phyloP scores from a whole-genome alignment of 2,329 filamentous ascomycete genomes.

The Aciculosporium take region DNA sequence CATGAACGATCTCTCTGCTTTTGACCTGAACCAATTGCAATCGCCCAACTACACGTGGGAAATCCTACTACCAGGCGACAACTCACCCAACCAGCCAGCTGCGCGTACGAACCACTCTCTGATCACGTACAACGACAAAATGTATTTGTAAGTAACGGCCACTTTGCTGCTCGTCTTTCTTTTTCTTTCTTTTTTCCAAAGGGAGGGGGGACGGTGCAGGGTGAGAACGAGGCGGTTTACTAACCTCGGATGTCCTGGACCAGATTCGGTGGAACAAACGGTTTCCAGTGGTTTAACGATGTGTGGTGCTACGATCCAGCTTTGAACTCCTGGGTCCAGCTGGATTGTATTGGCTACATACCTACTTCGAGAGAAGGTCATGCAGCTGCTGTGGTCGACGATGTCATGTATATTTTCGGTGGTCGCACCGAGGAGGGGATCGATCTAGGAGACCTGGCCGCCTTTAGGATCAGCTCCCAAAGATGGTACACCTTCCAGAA shows the following conservation, averaged over 20 bases:
- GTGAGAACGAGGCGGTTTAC: background rate
- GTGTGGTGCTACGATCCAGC: conserved; percentile 91
- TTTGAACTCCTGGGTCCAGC: conserved; percentile 68
- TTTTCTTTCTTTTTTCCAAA: too few relatives aligned
- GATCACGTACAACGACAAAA: conserved; percentile 80
- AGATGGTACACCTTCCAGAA: conserved; percentile 99
- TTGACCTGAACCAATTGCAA: conserved; percentile 90
- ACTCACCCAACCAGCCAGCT: conserved; percentile 52
- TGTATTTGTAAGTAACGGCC: conserved; percentile 61
- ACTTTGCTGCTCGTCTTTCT: background rate
- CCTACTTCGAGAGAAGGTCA: conserved; percentile 88
- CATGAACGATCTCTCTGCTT: conserved; percentile 92
- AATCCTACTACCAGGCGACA: conserved; percentile 55
- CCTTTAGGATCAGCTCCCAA: conserved; percentile 58
- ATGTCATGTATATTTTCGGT: conserved; percentile 99
- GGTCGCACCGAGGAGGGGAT: conserved; percentile 86
- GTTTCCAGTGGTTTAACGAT: conserved; percentile 95
- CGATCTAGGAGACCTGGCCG: conserved; percentile 85
- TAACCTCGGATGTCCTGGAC: conserved; percentile 3
- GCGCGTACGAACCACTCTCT: conserved; percentile 90
- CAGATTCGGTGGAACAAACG: conserved; percentile 95
- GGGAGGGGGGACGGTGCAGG: too few relatives aligned
- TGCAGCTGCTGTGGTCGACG: conserved; percentile 81
- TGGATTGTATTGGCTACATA: conserved; percentile 96
- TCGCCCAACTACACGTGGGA: conserved; percentile 90